Evolutionary conservation across 2,329 filamentous ascomycete genomes (phyloP), one percentile per base, ranked within the genome.

Genomic region (Verticillium nonalfalfae): DNA sequence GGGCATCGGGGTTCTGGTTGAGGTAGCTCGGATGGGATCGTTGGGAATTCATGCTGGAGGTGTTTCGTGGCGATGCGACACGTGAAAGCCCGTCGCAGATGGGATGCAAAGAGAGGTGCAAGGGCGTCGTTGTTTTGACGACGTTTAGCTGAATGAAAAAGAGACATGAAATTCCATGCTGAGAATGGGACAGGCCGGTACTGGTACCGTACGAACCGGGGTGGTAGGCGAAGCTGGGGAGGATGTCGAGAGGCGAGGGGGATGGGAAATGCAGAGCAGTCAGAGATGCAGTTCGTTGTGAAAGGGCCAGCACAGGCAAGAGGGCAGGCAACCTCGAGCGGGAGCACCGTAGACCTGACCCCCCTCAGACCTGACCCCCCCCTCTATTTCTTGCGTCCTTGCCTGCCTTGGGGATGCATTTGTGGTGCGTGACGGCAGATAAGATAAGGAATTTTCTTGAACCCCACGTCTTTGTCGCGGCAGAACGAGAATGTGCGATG

Each of bases 371-470:
- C n/a, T n/a, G n/a, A n/a, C n/a, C n/a, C n/a, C n/a, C 38, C 38
- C 38, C 38, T 40, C 38, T 40, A n/a, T 40, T 40, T 13, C 7
- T 13, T 7, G 35, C 11, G 15, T 13, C 11, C n/a, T 40, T n/a
- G 21, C 14, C 50, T n/a, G n/a, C n/a, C n/a, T n/a, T n/a, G n/a
- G n/a, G n/a, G n/a, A n/a, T n/a, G n/a, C n/a, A n/a, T n/a, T n/a
- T n/a, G n/a, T n/a, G n/a, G n/a, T n/a, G n/a, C n/a, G n/a, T n/a
- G 14, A 38, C 26, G 36, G 13, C 21, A 11, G 26, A n/a, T 38
- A 31, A 45, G 64, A 65, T 64, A 65, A 65, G 62, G 60, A 65
- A 65, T 59, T 64, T 64, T 63, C 59, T 45, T 57, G 15, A 40
- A 40, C 60, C 61, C 62, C 63, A 57, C 63, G 40, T 3, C 40